Evolutionary conservation across 352 stramenopile genomes (phyloP), one percentile per base, ranked within the genome.

Genomic region (Phytophthora sp.): DNA sequence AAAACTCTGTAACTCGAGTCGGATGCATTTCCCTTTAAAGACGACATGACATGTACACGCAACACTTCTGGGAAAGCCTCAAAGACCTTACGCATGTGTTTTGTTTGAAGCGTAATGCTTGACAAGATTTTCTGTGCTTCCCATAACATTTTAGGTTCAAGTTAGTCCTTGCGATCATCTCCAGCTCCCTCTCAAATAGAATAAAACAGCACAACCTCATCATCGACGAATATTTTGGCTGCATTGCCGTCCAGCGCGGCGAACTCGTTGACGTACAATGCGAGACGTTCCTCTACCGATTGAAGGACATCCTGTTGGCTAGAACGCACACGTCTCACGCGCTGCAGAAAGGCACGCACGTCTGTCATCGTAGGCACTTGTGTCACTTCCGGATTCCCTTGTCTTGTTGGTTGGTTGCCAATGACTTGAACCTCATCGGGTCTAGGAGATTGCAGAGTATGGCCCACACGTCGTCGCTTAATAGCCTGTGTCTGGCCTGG

Each of bases 11-110:
- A 75, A 30, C 50, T 78, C 6, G 71, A 73, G 1, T 59, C 53
- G 1, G 52, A 51, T 6, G 47, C 33, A 0, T 18, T 50, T 26
- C 29, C 26, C 23, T 50, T 54, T 23, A 7, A 36, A 16, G 39
- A 27, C 31, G 52, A 24, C 30, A 61, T 58, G 26, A 36, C 30
- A 24, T 74, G 60, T 16, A 77, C 65, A 51, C 71, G 71, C 16
- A 78, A 52, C 20, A 78, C 71, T 56, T 78, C 71, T 9, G 71
- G 71, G 18, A 78, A 78, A 0, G 66, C 66, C 13, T 69, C 66
- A 15, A 78, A 78, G 1, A 61, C 66, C 38, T 73, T 69, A 13
- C 71, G 71, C 71, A 78, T 78, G 42, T 73, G 68, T 29, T 75
- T 70, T 20, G 71, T 78, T 56, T 78, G 71, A 9, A 78, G 56